A percentile compares a stretch with the other conserved stretches of the same genome.
These are phyloP conservation scores for Colletotrichum shisoi DNA, from an alignment of 2,329 filamentous ascomycete species.

Conservation along the genomic window DNA sequence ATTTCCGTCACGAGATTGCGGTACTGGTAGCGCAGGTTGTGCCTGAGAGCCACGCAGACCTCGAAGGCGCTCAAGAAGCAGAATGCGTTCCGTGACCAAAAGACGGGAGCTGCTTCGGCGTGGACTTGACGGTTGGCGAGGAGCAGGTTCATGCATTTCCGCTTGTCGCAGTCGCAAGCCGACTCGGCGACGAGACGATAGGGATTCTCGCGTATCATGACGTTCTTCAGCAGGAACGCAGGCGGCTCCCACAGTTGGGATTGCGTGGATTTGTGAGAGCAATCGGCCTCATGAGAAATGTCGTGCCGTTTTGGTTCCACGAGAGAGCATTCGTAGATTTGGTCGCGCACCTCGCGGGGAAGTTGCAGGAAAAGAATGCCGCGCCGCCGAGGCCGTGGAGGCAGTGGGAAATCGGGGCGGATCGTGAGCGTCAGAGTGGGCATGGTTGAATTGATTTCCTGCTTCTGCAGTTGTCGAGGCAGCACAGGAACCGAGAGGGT, in stretches of 20 bases:
- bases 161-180: neutral
- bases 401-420: neutral
- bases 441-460: neutral
- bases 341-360: neutral
- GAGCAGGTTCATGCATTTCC: neutral
- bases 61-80: neutral
- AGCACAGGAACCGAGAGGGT: neutral
- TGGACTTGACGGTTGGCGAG: neutral
- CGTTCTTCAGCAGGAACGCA: neutral
- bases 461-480: neutral
- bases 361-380: neutral
- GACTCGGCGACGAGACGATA: neutral
- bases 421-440: neutral
- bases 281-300: neutral
- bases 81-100: neutral
- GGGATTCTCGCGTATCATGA: neutral
- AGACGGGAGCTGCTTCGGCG: neutral
- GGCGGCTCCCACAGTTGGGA: neutral
- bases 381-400: neutral
- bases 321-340: neutral
- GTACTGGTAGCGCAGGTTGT: neutral
- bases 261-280: neutral
- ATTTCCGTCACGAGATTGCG: neutral
- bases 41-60: neutral
- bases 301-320: neutral